phyloP scores from a whole-genome alignment of 1,139 yeast species.

The Saccharomyces hybrid region DNA sequence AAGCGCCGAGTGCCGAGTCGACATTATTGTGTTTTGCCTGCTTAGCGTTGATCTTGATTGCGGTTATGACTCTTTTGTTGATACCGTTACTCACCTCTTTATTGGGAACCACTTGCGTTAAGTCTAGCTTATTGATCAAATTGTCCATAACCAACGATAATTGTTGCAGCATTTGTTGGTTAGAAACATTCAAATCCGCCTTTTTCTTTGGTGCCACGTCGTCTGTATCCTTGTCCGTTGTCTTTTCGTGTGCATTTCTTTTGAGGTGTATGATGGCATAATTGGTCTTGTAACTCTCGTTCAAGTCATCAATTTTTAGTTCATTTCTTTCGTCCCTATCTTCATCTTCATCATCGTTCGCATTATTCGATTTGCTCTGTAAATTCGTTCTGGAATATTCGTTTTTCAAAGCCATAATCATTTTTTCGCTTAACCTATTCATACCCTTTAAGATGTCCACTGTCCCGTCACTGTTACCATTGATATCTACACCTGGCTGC shows the following conservation, averaged over 20 bases:
- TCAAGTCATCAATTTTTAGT: slow-evolving; percentile 48
- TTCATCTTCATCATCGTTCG: slow-evolving; percentile 22
- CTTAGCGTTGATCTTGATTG: slow-evolving; percentile 51
- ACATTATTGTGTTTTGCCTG: slow-evolving; percentile 42
- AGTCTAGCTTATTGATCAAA: slow-evolving; percentile 19
- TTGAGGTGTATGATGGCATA: slow-evolving; percentile 55
- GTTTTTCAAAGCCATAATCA: slow-evolving; percentile 52
- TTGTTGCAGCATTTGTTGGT: slow-evolving; percentile 37
- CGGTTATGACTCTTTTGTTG: slow-evolving; percentile 35
- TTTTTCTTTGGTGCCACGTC: slow-evolving; percentile 15
- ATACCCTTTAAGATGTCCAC: slow-evolving; percentile 74
- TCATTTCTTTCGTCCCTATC: slow-evolving; percentile 38
- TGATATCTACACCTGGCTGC: slow-evolving; percentile 54
- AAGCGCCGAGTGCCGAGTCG: slow-evolving; percentile 24
- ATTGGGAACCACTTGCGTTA: slow-evolving; percentile 21
- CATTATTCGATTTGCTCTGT: slow-evolving; percentile 29
- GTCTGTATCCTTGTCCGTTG: slow-evolving; percentile 26
- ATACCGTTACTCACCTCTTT: slow-evolving; percentile 18
- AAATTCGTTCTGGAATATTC: slow-evolving; percentile 34
- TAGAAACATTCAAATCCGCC: slow-evolving; percentile 3
- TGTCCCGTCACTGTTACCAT: slow-evolving; percentile 36
- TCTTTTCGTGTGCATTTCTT: slow-evolving; percentile 16
- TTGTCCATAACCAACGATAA: slow-evolving; percentile 37
- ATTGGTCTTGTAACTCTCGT: slow-evolving; percentile 34
- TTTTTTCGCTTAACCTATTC: slow-evolving; percentile 79